These are phyloP conservation scores for Irpex lacteus DNA, from an alignment of 1,284 basidiomycete genomes.

Conservation along the genomic window DNA sequence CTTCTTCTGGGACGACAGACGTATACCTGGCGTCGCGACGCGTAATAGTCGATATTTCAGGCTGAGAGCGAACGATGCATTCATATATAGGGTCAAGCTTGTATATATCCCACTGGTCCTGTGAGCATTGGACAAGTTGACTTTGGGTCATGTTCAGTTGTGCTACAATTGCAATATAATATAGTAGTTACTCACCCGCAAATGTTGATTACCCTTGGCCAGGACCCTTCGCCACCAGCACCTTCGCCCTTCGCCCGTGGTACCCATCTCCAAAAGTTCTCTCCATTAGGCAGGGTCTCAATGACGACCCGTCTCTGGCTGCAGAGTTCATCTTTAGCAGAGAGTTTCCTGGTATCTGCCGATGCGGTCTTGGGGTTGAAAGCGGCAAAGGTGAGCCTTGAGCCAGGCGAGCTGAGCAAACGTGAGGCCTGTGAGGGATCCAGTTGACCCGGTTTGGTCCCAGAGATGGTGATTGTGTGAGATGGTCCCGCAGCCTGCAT, in stretches of 20 bases:
- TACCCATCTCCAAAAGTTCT: conserved; percentile 69
- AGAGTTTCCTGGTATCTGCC: conserved; percentile 35
- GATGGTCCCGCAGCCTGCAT: conserved; percentile 10
- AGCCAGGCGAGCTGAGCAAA: conserved; percentile 50
- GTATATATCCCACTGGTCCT: conserved; percentile 82
- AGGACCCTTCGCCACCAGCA: conserved; percentile 60
- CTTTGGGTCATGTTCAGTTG: conserved; percentile 27
- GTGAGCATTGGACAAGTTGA: conserved; percentile 47
- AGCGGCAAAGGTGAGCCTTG: conserved; percentile 60
- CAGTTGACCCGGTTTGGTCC: conserved; percentile 50
- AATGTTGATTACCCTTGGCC: conserved; percentile 63
- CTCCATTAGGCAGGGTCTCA: conserved; percentile 52
- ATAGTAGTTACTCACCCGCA: conserved; percentile 53
- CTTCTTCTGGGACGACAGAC: not conserved
- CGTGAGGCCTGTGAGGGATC: conserved; percentile 58
- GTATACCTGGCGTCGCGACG: conserved; percentile 17
- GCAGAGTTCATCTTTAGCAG: conserved; percentile 44
- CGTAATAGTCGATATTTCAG: conserved; percentile 33
- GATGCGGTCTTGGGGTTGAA: conserved; percentile 67
- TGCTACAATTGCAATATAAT: not conserved
- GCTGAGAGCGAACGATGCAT: conserved; percentile 51
- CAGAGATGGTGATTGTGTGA: conserved; percentile 17
- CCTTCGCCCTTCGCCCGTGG: conserved; percentile 59
- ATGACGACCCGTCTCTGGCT: conserved; percentile 69
- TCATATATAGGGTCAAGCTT: conserved; percentile 71